These are phyloP conservation scores for Nakazawaea peltata DNA, from an alignment of 805 yeast genomes.

Conservation along the genomic window DNA sequence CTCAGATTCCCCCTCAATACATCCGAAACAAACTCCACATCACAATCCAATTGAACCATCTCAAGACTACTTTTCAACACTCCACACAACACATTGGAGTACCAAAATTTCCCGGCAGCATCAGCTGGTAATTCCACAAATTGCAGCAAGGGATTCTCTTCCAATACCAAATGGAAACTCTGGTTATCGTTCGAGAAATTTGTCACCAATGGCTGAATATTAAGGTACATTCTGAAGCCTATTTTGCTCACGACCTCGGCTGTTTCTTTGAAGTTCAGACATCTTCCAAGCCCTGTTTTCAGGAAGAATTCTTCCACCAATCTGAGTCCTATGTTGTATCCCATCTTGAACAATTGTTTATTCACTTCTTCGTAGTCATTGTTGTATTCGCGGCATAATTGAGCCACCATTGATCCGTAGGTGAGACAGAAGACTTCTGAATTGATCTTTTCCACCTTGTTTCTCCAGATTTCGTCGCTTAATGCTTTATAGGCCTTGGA, in stretches of 20 bases:
- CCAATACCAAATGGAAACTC: conserved; percentile 62
- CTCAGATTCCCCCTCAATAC: conserved; percentile 71
- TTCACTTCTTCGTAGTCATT: conserved; percentile 75
- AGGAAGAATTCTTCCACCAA: conserved; percentile 91
- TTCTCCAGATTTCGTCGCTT: conserved; percentile 92
- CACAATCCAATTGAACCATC: conserved; percentile 93
- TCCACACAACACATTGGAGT: conserved; percentile 84
- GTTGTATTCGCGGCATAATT: conserved; percentile 75
- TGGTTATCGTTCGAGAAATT: conserved; percentile 75
- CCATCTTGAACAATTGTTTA: conserved; percentile 83
- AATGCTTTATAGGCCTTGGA: conserved; percentile 35
- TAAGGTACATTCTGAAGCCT: conserved; percentile 86
- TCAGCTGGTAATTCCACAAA: conserved; percentile 92
- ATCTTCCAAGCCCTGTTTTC: conserved; percentile 77
- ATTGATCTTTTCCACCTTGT: conserved; percentile 78
- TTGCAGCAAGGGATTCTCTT: conserved; percentile 88
- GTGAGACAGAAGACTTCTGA: conserved; percentile 92
- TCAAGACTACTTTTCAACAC: conserved; percentile 86
- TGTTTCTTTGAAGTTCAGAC: conserved; percentile 73
- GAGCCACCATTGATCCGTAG: conserved; percentile 90
- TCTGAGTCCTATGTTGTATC: conserved; percentile 87
- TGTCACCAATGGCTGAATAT: conserved; percentile 66
- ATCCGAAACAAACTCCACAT: conserved; percentile 73
- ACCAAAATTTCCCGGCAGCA: conserved; percentile 76
- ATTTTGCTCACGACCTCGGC: conserved; percentile 80